Conservation (phyloP, 2,329 filamentous ascomycete species). For the Pseudogymnoascus sp. region DNA sequence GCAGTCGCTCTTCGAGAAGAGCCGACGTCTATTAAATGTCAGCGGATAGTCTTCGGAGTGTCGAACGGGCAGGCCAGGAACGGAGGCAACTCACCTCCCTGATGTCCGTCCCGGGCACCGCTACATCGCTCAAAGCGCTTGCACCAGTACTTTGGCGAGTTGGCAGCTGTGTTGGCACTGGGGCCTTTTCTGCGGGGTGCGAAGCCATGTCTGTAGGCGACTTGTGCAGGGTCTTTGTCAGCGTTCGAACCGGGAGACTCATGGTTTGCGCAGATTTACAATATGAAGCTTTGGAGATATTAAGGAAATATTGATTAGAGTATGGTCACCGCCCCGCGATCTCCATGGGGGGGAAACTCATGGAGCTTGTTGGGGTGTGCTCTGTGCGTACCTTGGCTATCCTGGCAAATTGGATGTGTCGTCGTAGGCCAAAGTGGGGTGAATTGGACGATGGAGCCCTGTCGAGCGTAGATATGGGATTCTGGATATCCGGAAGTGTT, state of each 20-base stretch:
- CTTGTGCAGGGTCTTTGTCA: background rate
- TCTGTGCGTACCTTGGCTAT: slow-evolving; percentile 8
- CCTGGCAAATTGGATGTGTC: slow-evolving; percentile 1
- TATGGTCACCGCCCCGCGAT: slow-evolving; percentile 7
- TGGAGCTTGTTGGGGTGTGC: slow-evolving; percentile 3
- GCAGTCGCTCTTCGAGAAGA: slow-evolving; percentile 77
- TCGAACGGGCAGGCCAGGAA: background rate
- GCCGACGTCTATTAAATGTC: slow-evolving; percentile 56
- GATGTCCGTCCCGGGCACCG: slow-evolving; percentile 24
- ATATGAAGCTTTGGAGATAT: background rate
- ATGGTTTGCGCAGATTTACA: background rate
- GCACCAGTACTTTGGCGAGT: slow-evolving; percentile 21
- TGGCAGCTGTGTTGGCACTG: slow-evolving; percentile 16
- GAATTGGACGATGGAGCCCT: background rate
- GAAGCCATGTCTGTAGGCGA: background rate
- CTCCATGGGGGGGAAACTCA: background rate
- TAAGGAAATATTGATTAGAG: background rate
- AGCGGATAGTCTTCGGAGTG: background rate
- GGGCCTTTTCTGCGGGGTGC: background rate
- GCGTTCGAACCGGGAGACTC: slow-evolving; percentile 5
- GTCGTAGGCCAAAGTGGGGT: slow-evolving; percentile 4
- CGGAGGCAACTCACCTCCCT: slow-evolving; percentile 22
- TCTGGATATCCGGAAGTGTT: background rate
- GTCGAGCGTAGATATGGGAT: background rate
- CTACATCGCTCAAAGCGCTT: slow-evolving; percentile 21